Evolutionary conservation across 1,139 yeast species (phyloP), one percentile per base, ranked within the genome.

Genomic region (Protomyces inouyei): DNA sequence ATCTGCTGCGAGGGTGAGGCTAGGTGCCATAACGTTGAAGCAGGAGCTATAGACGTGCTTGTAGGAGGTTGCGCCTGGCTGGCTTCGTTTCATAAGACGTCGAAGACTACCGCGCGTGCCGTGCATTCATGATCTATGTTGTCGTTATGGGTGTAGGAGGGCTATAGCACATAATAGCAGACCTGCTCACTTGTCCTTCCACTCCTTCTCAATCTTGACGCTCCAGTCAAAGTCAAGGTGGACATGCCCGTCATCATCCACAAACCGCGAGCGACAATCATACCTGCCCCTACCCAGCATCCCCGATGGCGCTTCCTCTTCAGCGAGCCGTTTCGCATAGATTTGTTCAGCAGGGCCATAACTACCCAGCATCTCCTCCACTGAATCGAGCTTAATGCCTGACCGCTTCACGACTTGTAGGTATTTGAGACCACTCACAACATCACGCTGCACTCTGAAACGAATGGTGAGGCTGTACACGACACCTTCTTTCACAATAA

Each of bases 241-340:
- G 61, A 81, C 82, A 43, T 79, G 82, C 72, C 86, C 85, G 75
- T 92, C 98, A 75, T 92, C 97, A 73, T 92, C 97, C 60, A 88
- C 81, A 72, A 91, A 91, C 75, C 87, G 88, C 32, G 95, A 85
- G 52, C 83, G 80, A 23, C 96, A 96, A 60, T 86, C 83, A 77
- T 89, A 92, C 65, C 83, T 81, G 56, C 97, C 97, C 76, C 97
- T 83, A 2, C 95, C 96, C 70, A 92, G 77, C 76, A 91, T 76
- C 1, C 97, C 97, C 60, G 89, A 82, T 46, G 98, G 98, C 16
- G 97, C 97, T 75, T 90, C 96, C 67, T 88, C 92, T 73, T 86
- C 95, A 16, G 60, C 65, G 9, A 70, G 81, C 54, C 80, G 80
- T 69, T 85, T 88, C 73, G 86, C 93, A 75, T 92, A 91, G 18